phyloP scores from a whole-genome alignment of 2,329 filamentous ascomycete genomes.

The Ceratocystiopsis sp. region DNA sequence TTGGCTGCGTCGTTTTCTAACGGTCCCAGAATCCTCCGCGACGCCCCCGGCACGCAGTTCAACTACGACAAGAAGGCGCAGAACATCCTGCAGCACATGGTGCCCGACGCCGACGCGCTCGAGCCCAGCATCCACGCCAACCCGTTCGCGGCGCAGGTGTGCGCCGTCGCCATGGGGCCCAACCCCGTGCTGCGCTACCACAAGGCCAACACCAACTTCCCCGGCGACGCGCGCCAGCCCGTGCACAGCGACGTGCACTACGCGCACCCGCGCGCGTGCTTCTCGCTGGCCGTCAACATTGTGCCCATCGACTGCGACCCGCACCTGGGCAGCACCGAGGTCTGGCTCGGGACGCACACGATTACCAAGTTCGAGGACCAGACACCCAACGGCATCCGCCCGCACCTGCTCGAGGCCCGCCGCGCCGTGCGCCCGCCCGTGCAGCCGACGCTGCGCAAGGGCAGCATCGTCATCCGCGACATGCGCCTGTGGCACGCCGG shows the following conservation, averaged over 20 bases:
- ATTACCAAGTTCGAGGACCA: constrained; percentile 6
- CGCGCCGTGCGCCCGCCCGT: constrained; percentile 17
- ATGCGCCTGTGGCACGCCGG: constrained; percentile 32
- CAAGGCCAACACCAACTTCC: constrained; percentile 4
- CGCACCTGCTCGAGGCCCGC: constrained; percentile 14
- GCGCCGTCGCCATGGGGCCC: neutral
- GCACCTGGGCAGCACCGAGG: constrained; percentile 30
- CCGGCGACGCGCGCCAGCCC: constrained; percentile 17
- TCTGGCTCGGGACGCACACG: constrained; percentile 31
- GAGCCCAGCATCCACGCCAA: constrained; percentile 1
- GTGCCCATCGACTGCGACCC: constrained; percentile 26
- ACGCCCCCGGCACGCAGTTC: constrained; percentile 6
- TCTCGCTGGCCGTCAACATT: constrained; percentile 30
- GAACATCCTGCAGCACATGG: constrained; percentile 10
- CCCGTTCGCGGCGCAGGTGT: neutral
- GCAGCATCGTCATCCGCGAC: constrained; percentile 26
- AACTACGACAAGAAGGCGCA: constrained; percentile 8
- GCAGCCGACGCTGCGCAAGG: constrained; percentile 24
- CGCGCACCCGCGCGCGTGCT: constrained; percentile 20
- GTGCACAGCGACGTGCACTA: constrained; percentile 24
- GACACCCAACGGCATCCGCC: constrained; percentile 3
- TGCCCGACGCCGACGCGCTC: constrained; percentile 4
- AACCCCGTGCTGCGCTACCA: neutral
- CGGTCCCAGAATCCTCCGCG: constrained; percentile 1
- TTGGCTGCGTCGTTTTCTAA: neutral